phyloP scores from a whole-genome alignment of 2,329 filamentous ascomycete genomes.

The Sclerotinia sclerotiorum region DNA sequence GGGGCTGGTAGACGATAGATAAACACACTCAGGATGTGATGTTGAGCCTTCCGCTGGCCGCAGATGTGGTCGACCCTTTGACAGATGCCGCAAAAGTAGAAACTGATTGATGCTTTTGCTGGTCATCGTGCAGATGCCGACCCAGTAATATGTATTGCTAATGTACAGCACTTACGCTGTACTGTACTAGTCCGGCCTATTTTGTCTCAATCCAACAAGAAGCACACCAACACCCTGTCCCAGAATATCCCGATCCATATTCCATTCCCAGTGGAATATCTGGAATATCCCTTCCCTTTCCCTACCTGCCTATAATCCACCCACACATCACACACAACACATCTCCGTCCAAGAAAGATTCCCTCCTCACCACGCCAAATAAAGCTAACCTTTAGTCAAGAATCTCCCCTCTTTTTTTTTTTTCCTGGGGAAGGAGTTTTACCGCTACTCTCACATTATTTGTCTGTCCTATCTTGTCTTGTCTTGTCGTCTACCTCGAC shows the following conservation, averaged over 20 bases:
- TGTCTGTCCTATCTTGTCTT: neutral
- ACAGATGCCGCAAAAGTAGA: constrained; percentile 2
- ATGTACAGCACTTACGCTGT: neutral
- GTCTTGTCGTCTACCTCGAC: neutral
- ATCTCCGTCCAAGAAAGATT: neutral
- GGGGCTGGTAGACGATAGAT: no score
- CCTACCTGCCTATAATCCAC: no score
- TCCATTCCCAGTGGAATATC: neutral
- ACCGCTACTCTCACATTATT: constrained; percentile 16
- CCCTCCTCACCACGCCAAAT: neutral
- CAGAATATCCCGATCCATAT: neutral
- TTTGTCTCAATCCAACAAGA: neutral
- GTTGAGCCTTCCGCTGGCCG: neutral
- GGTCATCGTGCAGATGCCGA: neutral
- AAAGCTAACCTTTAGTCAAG: neutral
- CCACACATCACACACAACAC: neutral
- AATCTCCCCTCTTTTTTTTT: neutral
- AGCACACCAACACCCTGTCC: neutral
- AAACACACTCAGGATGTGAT: neutral
- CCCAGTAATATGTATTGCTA: neutral
- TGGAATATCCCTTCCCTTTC: no score
- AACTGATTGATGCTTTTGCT: neutral
- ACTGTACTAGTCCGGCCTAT: neutral
- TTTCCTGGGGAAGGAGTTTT: constrained; percentile 12
- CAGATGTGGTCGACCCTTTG: neutral